phyloP scores from a whole-genome alignment of 176 grass and related monocot species.

The Elaeis guineensis region DNA sequence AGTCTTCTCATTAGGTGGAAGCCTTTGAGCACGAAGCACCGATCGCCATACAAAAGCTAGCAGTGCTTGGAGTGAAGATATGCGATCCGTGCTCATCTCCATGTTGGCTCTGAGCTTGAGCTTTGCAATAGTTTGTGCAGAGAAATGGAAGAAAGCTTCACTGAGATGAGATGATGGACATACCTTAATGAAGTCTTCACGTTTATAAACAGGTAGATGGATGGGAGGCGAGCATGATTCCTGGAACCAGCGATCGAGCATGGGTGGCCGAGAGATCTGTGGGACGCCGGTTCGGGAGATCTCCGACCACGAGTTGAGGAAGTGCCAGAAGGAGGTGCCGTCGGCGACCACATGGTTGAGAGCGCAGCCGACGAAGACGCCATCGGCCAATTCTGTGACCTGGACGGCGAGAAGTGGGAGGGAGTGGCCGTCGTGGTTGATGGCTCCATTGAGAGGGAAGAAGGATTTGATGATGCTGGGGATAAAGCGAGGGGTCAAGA shows the following conservation, averaged over 20 bases:
- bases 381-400: constrained; percentile 65
- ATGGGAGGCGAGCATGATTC: too few species aligned
- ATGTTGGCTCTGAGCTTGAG: constrained; percentile 19
- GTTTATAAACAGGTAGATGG: too few species aligned
- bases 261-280: too few species aligned
- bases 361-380: constrained; percentile 69
- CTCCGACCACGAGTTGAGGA: constrained; percentile 71
- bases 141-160: too few species aligned
- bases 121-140: too few species aligned
- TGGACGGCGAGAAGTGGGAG: constrained; percentile 70
- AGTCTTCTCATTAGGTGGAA: constrained; percentile 36
- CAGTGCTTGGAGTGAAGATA: constrained; percentile 86
- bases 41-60: constrained; percentile 67
- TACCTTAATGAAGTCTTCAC: too few species aligned
- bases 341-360: constrained; percentile 83
- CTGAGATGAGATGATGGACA: too few species aligned
- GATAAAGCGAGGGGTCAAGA: background rate
- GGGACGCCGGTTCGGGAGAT: constrained; percentile 48
- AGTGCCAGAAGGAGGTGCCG: constrained; percentile 93
- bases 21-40: constrained; percentile 50
- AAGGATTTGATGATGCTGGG: constrained; percentile 47
- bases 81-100: constrained; percentile 12
- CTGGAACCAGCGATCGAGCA: too few species aligned
- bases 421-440: constrained; percentile 76
- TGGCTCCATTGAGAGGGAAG: constrained; percentile 71